A percentile compares a stretch with the other conserved stretches of the same genome.
Conservation (phyloP, 2,329 filamentous ascomycete genomes). For the Beauveria brongniartii region DNA sequence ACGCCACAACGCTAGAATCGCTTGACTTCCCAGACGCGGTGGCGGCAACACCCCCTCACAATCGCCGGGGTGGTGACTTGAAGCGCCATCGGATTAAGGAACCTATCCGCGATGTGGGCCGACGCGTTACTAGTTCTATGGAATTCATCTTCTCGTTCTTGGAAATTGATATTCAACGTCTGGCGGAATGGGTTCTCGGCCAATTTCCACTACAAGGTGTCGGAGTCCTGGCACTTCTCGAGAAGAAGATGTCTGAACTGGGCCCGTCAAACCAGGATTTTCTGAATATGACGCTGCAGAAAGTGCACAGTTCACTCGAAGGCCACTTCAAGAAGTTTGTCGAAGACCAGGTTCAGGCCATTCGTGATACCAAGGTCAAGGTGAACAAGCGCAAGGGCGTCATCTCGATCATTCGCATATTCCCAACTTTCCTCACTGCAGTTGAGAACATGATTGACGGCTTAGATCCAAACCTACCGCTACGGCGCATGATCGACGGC, state of each 20-base stretch:
- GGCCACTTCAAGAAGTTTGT: slow-evolving; percentile 79
- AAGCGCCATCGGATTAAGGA: slow-evolving; percentile 72
- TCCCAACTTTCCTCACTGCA: slow-evolving; percentile 75
- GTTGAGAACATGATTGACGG: slow-evolving; percentile 75
- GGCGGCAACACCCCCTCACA: slow-evolving; percentile 53
- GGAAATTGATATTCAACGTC: slow-evolving; percentile 64
- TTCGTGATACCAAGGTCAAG: slow-evolving; percentile 98
- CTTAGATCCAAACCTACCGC: slow-evolving; percentile 47
- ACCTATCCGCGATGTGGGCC: slow-evolving; percentile 78
- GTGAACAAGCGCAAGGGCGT: slow-evolving; percentile 98
- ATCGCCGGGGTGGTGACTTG: slow-evolving; percentile 65
- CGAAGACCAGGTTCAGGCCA: slow-evolving; percentile 88
- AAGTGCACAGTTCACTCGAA: slow-evolving; percentile 66
- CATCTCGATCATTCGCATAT: slow-evolving; percentile 89
- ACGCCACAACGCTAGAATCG: slow-evolving; percentile 76
- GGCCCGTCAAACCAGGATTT: slow-evolving; percentile 92
- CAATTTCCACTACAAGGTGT: slow-evolving; percentile 87
- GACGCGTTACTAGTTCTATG: slow-evolving; percentile 78
- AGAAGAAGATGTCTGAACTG: slow-evolving; percentile 69
- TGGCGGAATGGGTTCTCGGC: slow-evolving; percentile 76
- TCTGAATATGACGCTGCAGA: slow-evolving; percentile 69
- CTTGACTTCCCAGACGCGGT: slow-evolving; percentile 80
- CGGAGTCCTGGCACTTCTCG: slow-evolving; percentile 72
- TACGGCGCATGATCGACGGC: slow-evolving; percentile 72
- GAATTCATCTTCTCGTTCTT: slow-evolving; percentile 81